Base-by-base conservation (phyloP, 495 filamentous ascomycete species). In the Venustampulla echinocandica region DNA sequence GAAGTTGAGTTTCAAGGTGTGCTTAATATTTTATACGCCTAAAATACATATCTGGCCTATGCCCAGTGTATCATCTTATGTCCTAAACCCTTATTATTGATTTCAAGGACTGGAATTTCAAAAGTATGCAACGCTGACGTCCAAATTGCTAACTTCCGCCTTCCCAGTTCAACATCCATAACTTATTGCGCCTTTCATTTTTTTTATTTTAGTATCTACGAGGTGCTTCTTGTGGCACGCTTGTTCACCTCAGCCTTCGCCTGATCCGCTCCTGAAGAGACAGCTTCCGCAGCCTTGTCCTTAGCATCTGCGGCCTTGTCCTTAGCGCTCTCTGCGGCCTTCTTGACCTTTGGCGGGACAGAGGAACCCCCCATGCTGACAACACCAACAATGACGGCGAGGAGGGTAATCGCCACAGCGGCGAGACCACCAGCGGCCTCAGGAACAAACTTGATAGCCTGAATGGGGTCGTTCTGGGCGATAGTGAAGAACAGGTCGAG, bases 371-470 rank as follows among this genome's bases (percentile, higher is more conserved):
- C 73, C 54, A 72, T 62, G 30, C 64, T 61, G 42, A 82, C 59
- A 43, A 73, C 64, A 53, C 74, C 56, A 43, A 79, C 51, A 46
- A 80, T 74, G 41, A 84, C 66, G 42, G 90, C 60, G 49, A 94
- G 52, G 53, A 93, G 61, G 38, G 83, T 79, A 44, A 84, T 64
- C 40, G 80, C 62, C 50, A 90, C 57, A 43, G 81, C 82, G 59
- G 70, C 78, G 58, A 94, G 64, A 55, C 80, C 83, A 62, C 81
- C 89, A 51, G 87, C 87, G 56, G 94, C 79, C 64, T 95, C 93
- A 49, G 93, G 93, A 42, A 93, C 81, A 53, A 84, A 85, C 71
- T 90, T 88, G 67, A 90, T 74, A 38, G 93, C 93, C 67, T 89
- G 74, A 59, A 99, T 53, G 33, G 93, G 93, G 64, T 97, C 84